A percentile compares a stretch with the other conserved stretches of the same genome.
Evolutionary conservation across 768 basidiomycete species (phyloP).

Genomic region (Lanmaoa rubissima): DNA sequence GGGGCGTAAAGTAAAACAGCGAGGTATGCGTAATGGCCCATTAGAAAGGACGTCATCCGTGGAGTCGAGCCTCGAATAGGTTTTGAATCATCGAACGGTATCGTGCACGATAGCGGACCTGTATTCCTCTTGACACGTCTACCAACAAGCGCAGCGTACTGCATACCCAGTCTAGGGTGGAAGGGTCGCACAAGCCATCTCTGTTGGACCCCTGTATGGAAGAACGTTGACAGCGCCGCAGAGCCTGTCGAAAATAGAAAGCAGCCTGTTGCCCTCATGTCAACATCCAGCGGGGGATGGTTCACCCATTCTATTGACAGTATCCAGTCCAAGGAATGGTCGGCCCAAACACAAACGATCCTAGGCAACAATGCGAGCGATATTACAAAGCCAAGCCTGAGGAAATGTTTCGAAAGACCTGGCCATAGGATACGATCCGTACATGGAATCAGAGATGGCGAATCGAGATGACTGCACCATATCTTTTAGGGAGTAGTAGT

Average conservation of each 20-base stretch:
- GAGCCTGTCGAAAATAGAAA: not conserved
- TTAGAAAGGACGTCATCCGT: not conserved
- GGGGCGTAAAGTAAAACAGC: not conserved
- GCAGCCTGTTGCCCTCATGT: not conserved
- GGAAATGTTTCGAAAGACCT: not conserved
- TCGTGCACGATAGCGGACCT: not conserved
- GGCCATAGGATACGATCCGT: not conserved
- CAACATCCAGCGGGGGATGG: not conserved
- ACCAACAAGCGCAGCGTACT: too few species aligned
- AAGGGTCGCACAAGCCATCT: not conserved
- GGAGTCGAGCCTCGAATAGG: not conserved
- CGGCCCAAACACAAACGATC: not conserved
- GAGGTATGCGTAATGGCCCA: not conserved
- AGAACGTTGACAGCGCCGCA: not conserved
- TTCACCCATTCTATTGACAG: not conserved
- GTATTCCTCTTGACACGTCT: not conserved
- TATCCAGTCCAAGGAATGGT: not conserved
- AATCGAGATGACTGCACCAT: not conserved
- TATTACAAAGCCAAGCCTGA: not conserved
- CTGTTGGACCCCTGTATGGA: too few species aligned
- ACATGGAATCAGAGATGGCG: not conserved
- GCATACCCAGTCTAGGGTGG: not conserved
- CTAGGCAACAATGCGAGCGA: not conserved
- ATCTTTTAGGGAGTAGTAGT: not conserved
- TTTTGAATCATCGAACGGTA: not conserved